Evolutionary conservation across 306 rosid species (phyloP).

Genomic region (Lathyrus aphaca): DNA sequence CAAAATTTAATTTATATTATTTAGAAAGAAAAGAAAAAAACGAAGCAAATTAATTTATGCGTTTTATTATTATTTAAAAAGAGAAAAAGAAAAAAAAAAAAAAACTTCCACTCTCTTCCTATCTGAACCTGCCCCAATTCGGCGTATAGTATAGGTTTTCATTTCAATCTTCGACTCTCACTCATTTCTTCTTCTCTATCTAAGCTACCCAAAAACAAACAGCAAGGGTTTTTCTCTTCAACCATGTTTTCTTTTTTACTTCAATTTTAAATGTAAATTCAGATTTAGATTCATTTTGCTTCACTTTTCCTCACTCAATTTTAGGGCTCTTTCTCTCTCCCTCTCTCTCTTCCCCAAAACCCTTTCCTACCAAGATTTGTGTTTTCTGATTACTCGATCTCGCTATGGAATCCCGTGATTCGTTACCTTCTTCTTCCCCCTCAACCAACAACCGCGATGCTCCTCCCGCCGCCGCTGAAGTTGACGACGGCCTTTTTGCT

Average conservation of each 20-base stretch:
- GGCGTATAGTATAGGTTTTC: conserved; percentile 53
- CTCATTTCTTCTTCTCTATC: conserved; percentile 23
- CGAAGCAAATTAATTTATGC: not conserved
- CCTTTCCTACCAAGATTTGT: conserved; percentile 41
- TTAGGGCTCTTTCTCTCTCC: conserved; percentile 45
- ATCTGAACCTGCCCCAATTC: conserved; percentile 49
- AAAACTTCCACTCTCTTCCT: conserved; percentile 40
- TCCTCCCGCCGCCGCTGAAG: conserved; percentile 55
- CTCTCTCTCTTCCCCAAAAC: conserved; percentile 40
- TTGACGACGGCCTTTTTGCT: conserved; percentile 65
- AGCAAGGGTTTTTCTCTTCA: conserved; percentile 42
- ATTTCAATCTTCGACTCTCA: not conserved
- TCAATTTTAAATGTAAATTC: conserved; percentile 45
- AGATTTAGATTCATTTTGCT: conserved; percentile 22
- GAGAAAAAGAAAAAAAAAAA: not conserved
- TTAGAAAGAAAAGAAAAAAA: no score
- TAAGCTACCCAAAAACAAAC: conserved; percentile 30
- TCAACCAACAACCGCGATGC: conserved; percentile 67
- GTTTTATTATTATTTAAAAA: not conserved
- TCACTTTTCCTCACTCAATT: conserved; percentile 33
- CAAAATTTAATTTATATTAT: no score
- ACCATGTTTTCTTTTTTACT: conserved; percentile 32
- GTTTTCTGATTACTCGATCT: conserved; percentile 66
- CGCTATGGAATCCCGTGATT: conserved; percentile 80
- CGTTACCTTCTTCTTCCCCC: conserved; percentile 49